These are phyloP conservation scores for Tritrichomonas foetus DNA, from an alignment of 208 protist genomes.

Conservation along the genomic window DNA sequence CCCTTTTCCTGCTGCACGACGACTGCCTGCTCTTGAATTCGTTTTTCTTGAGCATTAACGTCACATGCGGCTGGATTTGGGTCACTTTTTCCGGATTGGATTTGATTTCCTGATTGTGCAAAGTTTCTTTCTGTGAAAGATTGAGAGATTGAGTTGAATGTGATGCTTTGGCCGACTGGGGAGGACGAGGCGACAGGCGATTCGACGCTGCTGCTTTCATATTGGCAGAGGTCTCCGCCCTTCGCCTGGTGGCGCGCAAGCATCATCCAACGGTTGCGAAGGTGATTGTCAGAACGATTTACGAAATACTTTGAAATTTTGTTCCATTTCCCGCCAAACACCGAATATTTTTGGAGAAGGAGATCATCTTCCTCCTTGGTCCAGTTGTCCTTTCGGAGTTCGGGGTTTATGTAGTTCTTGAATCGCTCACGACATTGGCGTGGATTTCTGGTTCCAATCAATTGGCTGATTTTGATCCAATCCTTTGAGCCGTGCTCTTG, in stretches of 20 bases:
- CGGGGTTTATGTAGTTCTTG: conserved; percentile 5
- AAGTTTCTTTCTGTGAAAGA: too few species aligned
- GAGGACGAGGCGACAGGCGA: too few species aligned
- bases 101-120: too few species aligned
- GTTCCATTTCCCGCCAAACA: background rate
- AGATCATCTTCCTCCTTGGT: background rate
- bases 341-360: background rate
- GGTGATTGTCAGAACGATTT: conserved; percentile 2
- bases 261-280: conserved; percentile 20
- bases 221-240: too few species aligned
- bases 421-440: background rate
- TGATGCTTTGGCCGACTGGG: too few species aligned
- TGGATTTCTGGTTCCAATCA: conserved; percentile 17
- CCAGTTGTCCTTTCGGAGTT: background rate
- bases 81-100: too few species aligned
- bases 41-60: too few species aligned
- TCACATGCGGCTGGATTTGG: too few species aligned
- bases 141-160: too few species aligned
- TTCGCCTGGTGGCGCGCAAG: background rate
- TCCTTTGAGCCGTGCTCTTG: background rate
- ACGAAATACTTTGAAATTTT: conserved; percentile 1
- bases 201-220: too few species aligned
- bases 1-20: too few species aligned
- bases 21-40: too few species aligned
- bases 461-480: background rate